Percentiles rank a stretch among this genome's conserved stretches.
Conservation (phyloP, 164 flowering plant species). For the Sedum album region DNA sequence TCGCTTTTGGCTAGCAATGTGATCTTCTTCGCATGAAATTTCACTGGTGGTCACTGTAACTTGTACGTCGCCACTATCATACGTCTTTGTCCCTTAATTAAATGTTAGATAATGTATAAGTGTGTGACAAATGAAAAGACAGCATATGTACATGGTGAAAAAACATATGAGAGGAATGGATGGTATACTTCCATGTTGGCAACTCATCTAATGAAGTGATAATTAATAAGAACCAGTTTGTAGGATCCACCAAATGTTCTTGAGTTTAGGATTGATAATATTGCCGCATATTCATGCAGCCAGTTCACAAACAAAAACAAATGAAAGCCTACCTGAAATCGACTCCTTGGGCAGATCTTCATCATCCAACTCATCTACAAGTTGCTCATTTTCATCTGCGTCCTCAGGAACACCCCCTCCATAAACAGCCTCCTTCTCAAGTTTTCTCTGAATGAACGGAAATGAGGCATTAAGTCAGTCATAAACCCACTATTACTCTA, state of each 20-base stretch:
- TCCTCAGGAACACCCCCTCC: not conserved
- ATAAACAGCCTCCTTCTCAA: too few relatives aligned
- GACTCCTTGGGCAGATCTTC: slow-evolving; percentile 30
- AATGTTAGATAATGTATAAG: too few relatives aligned
- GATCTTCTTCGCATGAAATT: slow-evolving; percentile 10
- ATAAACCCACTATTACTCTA: too few relatives aligned
- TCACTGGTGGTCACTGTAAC: slow-evolving; percentile 9
- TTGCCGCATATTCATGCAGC: not conserved
- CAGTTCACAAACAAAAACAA: not conserved
- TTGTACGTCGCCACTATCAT: slow-evolving; percentile 9
- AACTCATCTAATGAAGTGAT: too few relatives aligned
- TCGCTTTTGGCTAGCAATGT: slow-evolving; percentile 8
- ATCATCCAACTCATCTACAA: not conserved
- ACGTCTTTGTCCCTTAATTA: slow-evolving; percentile 7
- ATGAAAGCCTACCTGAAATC: slow-evolving; percentile 37
- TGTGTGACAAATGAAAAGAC: too few relatives aligned
- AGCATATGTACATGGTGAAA: not conserved
- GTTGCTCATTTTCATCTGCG: not conserved
- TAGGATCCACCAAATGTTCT: not conserved
- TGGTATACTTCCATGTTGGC: not conserved
- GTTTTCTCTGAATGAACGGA: too few relatives aligned
- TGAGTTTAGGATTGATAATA: not conserved
- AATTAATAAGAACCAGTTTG: too few relatives aligned
- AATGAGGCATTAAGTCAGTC: too few relatives aligned
- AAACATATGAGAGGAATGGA: not conserved